Base-by-base conservation (phyloP, 1,284 basidiomycete genomes). In the Cryptococcus wingfieldii region DNA sequence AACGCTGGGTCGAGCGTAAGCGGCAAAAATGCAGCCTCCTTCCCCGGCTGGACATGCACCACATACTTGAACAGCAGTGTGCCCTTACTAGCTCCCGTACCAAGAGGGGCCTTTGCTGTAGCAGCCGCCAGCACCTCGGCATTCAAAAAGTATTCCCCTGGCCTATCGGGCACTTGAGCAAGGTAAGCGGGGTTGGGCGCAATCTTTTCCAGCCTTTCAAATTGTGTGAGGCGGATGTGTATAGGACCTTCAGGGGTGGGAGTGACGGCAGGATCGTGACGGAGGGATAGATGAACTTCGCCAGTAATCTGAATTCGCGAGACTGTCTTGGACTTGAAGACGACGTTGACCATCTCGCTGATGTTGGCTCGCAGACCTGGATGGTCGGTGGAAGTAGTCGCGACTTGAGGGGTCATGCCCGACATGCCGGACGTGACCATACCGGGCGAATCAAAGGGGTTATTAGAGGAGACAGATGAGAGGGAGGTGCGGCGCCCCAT, bases 1-100 rank as follows among this genome's bases (percentile, higher is more conserved):
- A 81, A 83, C 10, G 78, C 77, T 0, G 81, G 78, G 50, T 78
- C 76, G 31, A 82, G 66, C 2, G 72, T 53, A 4, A 83, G 55
- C 0, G 81, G 81, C 1, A 79, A 69, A 38, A 69, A 70, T 10
- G 64, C 51, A 1, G 51, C 25, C 25, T 76, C 74, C 19, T 71
- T 41, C 1, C 70, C 69, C 12, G 72, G 67, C 5, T 72, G 66
- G 12, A 80, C 66, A 52, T 79, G 72, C 18, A 82, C 72, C 52
- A 81, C 79, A 59, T 83, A 83, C 64, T 80, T 80, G 69, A 83
- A 77, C 27, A 81, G 65, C 38, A 78, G 62, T 55, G 60, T 73
- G 61, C 54, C 74, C 48, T 60, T 59, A 28, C 31, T 34, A 34
- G 31, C 31, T 34, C 47, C 41, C 5, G 42, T 60, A 37, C 50